Percentiles rank a stretch among this genome's conserved stretches.
Evolutionary conservation across 2,329 filamentous ascomycete species (phyloP).

Genomic region (Penicillium verrucosum): DNA sequence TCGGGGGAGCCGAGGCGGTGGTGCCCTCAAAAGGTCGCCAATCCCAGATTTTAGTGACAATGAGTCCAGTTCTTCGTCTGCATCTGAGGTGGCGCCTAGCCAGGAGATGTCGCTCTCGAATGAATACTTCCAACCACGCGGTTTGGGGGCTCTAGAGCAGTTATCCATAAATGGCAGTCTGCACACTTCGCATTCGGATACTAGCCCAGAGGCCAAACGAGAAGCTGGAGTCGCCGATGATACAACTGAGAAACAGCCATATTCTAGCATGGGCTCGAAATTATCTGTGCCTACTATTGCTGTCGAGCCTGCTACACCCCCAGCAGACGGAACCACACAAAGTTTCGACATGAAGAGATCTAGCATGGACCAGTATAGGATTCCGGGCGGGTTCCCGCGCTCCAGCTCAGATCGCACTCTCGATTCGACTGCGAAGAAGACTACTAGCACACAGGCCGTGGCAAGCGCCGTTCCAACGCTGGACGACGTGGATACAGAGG

Average conservation of each 20-base stretch:
- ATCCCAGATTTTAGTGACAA: conserved; percentile 29
- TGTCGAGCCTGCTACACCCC: conserved; percentile 49
- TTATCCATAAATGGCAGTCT: conserved; percentile 10
- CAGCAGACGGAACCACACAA: conserved; percentile 33
- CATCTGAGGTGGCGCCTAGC: conserved; percentile 43
- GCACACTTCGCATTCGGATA: background rate
- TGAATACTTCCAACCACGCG: conserved; percentile 6
- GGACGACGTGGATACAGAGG: conserved; percentile 31
- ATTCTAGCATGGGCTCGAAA: conserved; percentile 9
- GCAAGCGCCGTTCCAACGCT: conserved; percentile 13
- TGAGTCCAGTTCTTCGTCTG: conserved; percentile 38
- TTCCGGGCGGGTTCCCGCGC: conserved; percentile 60
- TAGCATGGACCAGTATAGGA: conserved; percentile 45
- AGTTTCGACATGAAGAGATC: conserved; percentile 25
- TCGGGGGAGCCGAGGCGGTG: conserved; percentile 43
- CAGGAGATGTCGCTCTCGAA: conserved; percentile 43
- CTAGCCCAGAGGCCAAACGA: background rate
- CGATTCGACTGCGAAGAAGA: conserved; percentile 11
- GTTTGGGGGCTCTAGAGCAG: conserved; percentile 13
- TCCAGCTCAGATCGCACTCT: conserved; percentile 24
- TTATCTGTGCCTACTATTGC: conserved; percentile 43
- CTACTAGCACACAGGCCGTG: conserved; percentile 6
- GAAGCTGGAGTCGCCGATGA: conserved; percentile 5
- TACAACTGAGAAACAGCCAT: conserved; percentile 7
- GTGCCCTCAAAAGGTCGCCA: conserved; percentile 15